phyloP scores from a whole-genome alignment of 352 stramenopile genomes.

The Phytophthora idaei region DNA sequence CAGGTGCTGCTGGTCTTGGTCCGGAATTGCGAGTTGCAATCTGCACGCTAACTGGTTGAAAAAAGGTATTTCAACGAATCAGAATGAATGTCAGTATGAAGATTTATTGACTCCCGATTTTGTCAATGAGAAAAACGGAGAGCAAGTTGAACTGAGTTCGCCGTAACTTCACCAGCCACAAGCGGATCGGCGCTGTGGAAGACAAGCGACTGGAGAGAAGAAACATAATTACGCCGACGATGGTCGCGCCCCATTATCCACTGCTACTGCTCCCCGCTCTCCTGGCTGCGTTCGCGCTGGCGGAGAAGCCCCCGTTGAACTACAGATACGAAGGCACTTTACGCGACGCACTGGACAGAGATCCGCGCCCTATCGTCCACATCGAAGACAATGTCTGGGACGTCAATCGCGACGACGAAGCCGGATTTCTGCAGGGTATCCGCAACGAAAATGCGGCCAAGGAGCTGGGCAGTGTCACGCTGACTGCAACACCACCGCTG shows the following conservation, averaged over 20 bases:
- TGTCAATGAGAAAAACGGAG: slow-evolving; percentile 17
- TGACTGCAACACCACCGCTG: slow-evolving; percentile 53
- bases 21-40: neutral
- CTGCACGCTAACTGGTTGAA: slow-evolving; percentile 16
- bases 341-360: slow-evolving; percentile 11
- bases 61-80: slow-evolving; percentile 17
- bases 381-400: slow-evolving; percentile 32
- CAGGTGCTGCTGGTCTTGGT: neutral
- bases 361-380: slow-evolving; percentile 22
- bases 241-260: slow-evolving; percentile 17
- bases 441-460: slow-evolving; percentile 1
- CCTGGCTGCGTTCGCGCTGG: slow-evolving; percentile 7
- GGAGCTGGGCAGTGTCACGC: slow-evolving; percentile 8
- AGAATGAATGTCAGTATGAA: neutral
- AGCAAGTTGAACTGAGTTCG: slow-evolving; percentile 32
- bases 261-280: slow-evolving; percentile 21
- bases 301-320: slow-evolving; percentile 24
- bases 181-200: slow-evolving; percentile 6
- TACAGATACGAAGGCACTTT: slow-evolving; percentile 32
- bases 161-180: slow-evolving; percentile 3
- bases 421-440: slow-evolving; percentile 13
- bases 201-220: slow-evolving; percentile 12
- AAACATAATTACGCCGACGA: slow-evolving; percentile 5
- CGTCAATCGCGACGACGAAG: slow-evolving; percentile 12
- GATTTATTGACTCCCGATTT: slow-evolving; percentile 1